Base-by-base conservation (phyloP, 495 filamentous ascomycete species). In the Collariella sp. region DNA sequence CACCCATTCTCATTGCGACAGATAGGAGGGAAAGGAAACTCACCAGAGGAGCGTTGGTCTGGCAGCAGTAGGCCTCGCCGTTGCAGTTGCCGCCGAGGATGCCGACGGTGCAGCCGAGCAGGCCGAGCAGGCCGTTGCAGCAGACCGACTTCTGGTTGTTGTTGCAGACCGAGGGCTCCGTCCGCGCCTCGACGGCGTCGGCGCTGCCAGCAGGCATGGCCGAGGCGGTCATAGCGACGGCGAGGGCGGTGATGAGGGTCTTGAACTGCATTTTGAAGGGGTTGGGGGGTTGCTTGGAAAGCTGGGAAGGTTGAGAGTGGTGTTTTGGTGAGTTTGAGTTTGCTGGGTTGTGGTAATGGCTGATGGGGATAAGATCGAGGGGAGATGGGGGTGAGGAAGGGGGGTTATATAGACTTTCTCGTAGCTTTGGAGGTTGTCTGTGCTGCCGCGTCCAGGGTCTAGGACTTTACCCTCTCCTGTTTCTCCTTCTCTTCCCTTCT, bases 261-360 rank as follows among this genome's bases (percentile, higher is more conserved):
- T 19, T 16, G 47, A 56, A 46, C 40, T 56, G 54, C 54, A 56
- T 56, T 46, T 56, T 56, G 54, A 6, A 5, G 19, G 31, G n/a
- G 6, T 10, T 24, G 20, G 11, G 4, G 10, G 4, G 10, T 38
- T 13, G n/a, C n/a, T 38, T 38, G 35, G 10, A 15, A 16, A 15
- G 35, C 3, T 39, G 34, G 31, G 7, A 18, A 18, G 15, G 26
- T 2, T 45, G 29, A 33, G 6, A 7, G 36, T 40, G 50, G 24
- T 29, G 41, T 39, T 46, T 19, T 29, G 13, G 34, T 19, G 34
- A 33, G 40, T 11, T n/a, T n/a, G 34, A 9, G 18, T 50, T 7
- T 35, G 23, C 22, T 10, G 18, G 26, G 20, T 15, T 41, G 36
- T 31, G 48, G 18, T 51, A 36, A n/a, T 24, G 29, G 44, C 26